Base-by-base conservation (phyloP, 345 rosid genomes). In the Hibiscus tridactylites region DNA sequence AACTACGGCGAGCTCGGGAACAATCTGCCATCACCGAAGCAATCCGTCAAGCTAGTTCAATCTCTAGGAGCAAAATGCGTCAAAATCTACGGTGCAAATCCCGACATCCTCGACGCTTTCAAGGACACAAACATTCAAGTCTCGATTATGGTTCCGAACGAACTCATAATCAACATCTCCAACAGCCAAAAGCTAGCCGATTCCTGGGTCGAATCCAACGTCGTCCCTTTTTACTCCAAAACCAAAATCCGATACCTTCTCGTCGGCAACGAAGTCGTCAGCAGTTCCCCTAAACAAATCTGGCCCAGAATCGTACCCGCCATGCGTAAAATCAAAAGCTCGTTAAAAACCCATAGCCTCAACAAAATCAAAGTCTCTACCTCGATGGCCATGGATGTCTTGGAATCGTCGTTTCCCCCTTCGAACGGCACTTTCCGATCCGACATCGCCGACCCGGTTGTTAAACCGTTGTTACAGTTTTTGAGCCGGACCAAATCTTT, bases 241-340 rank as follows among this genome's bases (percentile, higher is more conserved):
- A 89, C 90, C 80, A 83, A 88, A 83, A 94, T 94, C 87, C 92
- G 97, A 10, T 94, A 94, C 78, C 92, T 94, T 75, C 88, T 94
- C 16, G 88, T 90, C 72, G 97, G 99, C 26, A 94, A 94, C 83
- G 97, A 94, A 79, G 83, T 95, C 82, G 86, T 89, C 50, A 82
- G 88, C 61, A 57, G 47, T n/a, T 6, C 86, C 42, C 87, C 85
- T 31, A 79, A 78, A 17, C 73, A 76, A 21, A 86, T 85, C 16
- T 76, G 76, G 76, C 74, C 70, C 74, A 77, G 81, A 26, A 89
- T 95, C 31, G 97, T 92, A 3, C 96, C 97, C 0, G 97, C 96
- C 44, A 92, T 95, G 97, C 86, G 90, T 3, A 83, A 74, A 76
- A 83, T 95, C 80, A 88, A 81, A 75, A 56, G 16, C 0, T 83